These are phyloP conservation scores for Lentinula sp. DNA, from an alignment of 768 basidiomycete genomes.

Conservation along the genomic window DNA sequence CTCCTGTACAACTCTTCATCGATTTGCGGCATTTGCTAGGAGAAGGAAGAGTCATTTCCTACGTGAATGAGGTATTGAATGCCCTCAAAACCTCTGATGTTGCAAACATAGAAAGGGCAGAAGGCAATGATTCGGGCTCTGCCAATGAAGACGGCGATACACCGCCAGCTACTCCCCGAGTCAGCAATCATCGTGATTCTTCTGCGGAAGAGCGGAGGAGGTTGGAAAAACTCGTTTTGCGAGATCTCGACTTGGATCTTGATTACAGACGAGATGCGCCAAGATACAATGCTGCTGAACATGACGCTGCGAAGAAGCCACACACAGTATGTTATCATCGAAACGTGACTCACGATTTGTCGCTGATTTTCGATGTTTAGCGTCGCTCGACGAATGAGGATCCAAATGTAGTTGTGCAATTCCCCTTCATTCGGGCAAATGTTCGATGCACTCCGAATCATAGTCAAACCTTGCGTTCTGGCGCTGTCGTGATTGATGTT, in stretches of 20 bases:
- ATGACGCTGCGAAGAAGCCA: background rate
- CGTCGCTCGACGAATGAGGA: background rate
- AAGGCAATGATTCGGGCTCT: constrained; percentile 10
- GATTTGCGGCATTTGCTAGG: constrained; percentile 49
- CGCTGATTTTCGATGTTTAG: background rate
- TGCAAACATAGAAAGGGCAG: constrained; percentile 6
- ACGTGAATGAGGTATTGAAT: constrained; percentile 36
- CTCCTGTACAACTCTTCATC: constrained; percentile 71
- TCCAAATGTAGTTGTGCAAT: background rate
- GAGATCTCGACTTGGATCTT: constrained; percentile 51
- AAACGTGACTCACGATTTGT: background rate
- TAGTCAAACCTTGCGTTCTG: constrained; percentile 47
- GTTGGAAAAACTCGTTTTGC: constrained; percentile 46
- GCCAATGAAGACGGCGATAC: constrained; percentile 28
- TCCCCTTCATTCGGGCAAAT: constrained; percentile 57
- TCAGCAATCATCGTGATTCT: constrained; percentile 8
- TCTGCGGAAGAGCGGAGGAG: constrained; percentile 26
- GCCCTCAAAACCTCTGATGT: background rate
- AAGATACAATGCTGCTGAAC: constrained; percentile 10
- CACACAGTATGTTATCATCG: background rate
- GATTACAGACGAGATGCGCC: constrained; percentile 29
- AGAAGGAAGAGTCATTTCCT: constrained; percentile 33
- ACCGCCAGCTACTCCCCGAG: constrained; percentile 30
- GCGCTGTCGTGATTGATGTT: constrained; percentile 60
- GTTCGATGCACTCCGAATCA: constrained; percentile 58